Percentiles rank a stretch among this genome's conserved stretches.
phyloP scores from a whole-genome alignment of 805 yeast species.

The Pichia exigua region DNA sequence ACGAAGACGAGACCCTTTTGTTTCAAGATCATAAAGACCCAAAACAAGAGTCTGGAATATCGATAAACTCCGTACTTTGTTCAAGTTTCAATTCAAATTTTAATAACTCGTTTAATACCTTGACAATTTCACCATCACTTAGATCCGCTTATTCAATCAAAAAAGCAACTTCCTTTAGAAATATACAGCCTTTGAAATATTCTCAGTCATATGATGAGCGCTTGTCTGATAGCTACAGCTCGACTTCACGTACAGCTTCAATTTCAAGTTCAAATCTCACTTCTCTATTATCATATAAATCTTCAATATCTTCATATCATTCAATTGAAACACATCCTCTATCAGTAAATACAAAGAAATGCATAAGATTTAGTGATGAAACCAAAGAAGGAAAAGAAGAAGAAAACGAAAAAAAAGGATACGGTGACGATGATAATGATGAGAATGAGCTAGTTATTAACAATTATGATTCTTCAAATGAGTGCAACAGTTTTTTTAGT shows the following conservation, averaged over 20 bases:
- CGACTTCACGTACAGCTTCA: too few species aligned
- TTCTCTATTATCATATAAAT: neutral
- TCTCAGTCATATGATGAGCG: neutral
- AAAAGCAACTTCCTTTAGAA: constrained; percentile 4
- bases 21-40: neutral
- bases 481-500: neutral
- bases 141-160: constrained; percentile 4
- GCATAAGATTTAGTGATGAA: neutral
- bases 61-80: neutral
- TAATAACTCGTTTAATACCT: neutral
- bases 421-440: neutral
- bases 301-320: neutral
- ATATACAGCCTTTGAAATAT: neutral
- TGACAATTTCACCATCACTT: constrained; percentile 4
- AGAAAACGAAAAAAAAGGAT: too few species aligned
- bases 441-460: neutral
- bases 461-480: neutral
- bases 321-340: neutral
- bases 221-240: neutral
- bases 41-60: neutral
- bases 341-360: neutral
- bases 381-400: neutral
- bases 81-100: neutral
- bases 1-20: neutral
- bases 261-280: neutral